Conservation (phyloP, 345 rosid genomes). For the Excoecaria cochinchinensis region DNA sequence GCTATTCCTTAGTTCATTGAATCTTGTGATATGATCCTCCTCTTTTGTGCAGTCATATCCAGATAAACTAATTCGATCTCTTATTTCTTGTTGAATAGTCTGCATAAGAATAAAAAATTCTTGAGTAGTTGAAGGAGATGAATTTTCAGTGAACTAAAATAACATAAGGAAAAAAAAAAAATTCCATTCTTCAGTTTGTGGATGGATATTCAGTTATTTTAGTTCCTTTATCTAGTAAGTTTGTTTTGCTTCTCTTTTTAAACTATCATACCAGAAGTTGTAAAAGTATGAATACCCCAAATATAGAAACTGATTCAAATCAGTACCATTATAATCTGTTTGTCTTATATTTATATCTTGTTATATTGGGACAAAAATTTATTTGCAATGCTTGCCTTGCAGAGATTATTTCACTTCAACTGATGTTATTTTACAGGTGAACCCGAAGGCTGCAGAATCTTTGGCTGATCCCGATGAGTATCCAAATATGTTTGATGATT, state of each 20-base stretch:
- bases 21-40: background rate
- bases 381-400: background rate
- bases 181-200: background rate
- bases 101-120: background rate
- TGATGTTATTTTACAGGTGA: constrained; percentile 50
- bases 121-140: background rate
- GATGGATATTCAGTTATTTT: background rate
- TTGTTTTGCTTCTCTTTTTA: background rate
- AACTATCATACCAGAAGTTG: background rate
- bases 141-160: background rate
- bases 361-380: background rate
- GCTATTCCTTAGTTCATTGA: background rate
- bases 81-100: background rate
- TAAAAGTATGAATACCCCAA: background rate
- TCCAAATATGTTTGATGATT: constrained; percentile 93
- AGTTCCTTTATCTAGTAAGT: background rate
- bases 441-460: constrained; percentile 97
- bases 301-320: background rate
- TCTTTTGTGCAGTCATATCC: background rate
- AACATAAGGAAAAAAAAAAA: background rate
- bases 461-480: constrained; percentile 99
- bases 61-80: background rate
- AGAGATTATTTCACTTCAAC: background rate
- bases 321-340: background rate
- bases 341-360: background rate